phyloP scores from a whole-genome alignment of 139 green algal genomes.

The Asterochloris sp. region DNA sequence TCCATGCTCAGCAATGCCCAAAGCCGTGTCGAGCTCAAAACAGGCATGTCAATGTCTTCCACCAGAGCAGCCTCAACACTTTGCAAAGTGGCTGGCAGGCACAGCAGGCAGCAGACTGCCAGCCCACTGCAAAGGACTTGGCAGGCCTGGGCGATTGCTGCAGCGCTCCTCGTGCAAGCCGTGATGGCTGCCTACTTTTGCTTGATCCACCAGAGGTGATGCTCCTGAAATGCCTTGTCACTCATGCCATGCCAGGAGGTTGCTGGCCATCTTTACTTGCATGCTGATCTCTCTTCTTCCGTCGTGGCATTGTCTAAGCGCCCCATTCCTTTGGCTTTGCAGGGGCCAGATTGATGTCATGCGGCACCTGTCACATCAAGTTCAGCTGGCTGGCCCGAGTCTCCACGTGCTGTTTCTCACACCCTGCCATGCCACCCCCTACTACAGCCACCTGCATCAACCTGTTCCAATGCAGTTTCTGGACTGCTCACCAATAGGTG shows the following conservation, averaged over 20 bases:
- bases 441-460: conserved; percentile 40
- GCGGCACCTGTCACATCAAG: conserved; percentile 1
- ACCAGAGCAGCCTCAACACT: too few species aligned
- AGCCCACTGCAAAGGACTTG: too few species aligned
- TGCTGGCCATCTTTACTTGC: too few species aligned
- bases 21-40: too few species aligned
- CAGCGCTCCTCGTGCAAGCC: not conserved
- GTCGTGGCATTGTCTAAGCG: too few species aligned
- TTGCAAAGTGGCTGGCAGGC: too few species aligned
- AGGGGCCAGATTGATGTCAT: conserved; percentile 32
- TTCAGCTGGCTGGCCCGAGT: not conserved
- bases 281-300: too few species aligned
- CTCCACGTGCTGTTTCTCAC: conserved; percentile 45
- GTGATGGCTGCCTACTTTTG: conserved; percentile 25
- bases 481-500: conserved; percentile 52
- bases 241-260: not conserved
- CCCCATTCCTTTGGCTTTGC: not conserved
- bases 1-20: too few species aligned
- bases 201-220: conserved; percentile 39
- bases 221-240: not conserved
- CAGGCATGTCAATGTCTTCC: too few species aligned
- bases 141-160: too few species aligned
- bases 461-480: conserved; percentile 44
- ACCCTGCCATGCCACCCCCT: conserved; percentile 52
- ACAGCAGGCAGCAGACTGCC: too few species aligned